Conservation (phyloP, 345 rosid genomes). For the Salix suchowensis region DNA sequence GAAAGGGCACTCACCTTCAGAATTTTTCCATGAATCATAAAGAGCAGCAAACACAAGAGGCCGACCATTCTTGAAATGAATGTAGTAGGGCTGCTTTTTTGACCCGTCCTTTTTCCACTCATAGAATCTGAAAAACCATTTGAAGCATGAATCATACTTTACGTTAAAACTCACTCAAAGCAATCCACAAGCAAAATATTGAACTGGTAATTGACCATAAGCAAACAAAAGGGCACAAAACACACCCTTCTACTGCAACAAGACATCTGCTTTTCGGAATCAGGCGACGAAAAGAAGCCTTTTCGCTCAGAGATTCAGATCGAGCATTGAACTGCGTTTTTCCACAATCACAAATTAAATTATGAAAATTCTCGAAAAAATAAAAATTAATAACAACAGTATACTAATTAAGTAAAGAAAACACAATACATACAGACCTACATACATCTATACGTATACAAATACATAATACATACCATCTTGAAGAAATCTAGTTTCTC, state of each 20-base stretch:
- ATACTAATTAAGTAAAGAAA: background rate
- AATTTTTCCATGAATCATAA: slow-evolving; percentile 72
- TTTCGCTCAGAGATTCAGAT: slow-evolving; percentile 71
- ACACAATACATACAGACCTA: too few species aligned
- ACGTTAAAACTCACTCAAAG: background rate
- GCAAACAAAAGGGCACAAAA: slow-evolving; percentile 2
- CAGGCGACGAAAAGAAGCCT: slow-evolving; percentile 84
- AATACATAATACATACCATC: slow-evolving; percentile 47
- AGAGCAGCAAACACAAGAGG: slow-evolving; percentile 92
- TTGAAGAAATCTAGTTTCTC: slow-evolving; percentile 81
- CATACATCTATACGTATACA: too few species aligned
- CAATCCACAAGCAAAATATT: background rate
- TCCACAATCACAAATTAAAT: background rate
- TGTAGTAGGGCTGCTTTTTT: slow-evolving; percentile 79
- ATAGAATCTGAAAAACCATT: slow-evolving; percentile 54
- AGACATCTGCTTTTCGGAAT: slow-evolving; percentile 78
- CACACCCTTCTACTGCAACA: slow-evolving; percentile 83
- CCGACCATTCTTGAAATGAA: slow-evolving; percentile 78
- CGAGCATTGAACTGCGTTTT: slow-evolving; percentile 81
- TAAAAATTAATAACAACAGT: background rate
- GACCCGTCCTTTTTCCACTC: slow-evolving; percentile 97
- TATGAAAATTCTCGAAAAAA: background rate
- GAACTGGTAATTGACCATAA: background rate
- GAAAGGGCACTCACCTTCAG: slow-evolving; percentile 48
- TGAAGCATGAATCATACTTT: background rate